Evolutionary conservation across 176 grass and related monocot genomes (phyloP).

Genomic region (Raddia guianensis): DNA sequence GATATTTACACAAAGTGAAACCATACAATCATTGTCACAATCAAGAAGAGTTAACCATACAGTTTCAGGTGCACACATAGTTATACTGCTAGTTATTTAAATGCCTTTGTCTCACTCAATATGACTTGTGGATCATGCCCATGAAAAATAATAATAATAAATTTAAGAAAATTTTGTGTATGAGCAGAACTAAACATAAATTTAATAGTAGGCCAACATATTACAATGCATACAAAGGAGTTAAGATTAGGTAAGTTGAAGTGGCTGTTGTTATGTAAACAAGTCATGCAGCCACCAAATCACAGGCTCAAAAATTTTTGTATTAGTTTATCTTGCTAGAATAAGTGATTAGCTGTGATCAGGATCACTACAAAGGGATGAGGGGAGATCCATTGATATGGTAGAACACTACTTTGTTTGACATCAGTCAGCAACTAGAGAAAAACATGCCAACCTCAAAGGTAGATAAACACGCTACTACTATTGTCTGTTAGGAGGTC

Average conservation of each 20-base stretch:
- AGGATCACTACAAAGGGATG: slow-evolving; percentile 11
- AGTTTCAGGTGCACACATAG: neutral
- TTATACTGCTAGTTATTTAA: slow-evolving; percentile 12
- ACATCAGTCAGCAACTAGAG: neutral
- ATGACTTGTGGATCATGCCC: neutral
- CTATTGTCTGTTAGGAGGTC: neutral
- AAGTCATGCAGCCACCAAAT: slow-evolving; percentile 23
- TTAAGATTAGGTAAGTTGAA: slow-evolving; percentile 18
- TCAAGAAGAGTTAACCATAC: slow-evolving; percentile 8
- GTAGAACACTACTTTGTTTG: neutral
- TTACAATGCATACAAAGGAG: slow-evolving; percentile 7
- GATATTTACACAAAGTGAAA: slow-evolving; percentile 3
- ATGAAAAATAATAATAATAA: neutral
- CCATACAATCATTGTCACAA: neutral
- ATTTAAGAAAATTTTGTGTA: too few relatives aligned
- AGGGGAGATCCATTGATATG: neutral
- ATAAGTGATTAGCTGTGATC: slow-evolving; percentile 2
- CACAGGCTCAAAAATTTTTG: neutral
- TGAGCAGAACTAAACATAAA: neutral
- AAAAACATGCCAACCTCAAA: neutral
- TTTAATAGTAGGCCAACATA: slow-evolving; percentile 29
- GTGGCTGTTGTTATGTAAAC: neutral
- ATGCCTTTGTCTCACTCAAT: neutral
- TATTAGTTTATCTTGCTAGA: slow-evolving; percentile 17
- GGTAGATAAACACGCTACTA: slow-evolving; percentile 1